Conservation (phyloP, 352 stramenopile genomes). For the Phytophthora rubi region DNA sequence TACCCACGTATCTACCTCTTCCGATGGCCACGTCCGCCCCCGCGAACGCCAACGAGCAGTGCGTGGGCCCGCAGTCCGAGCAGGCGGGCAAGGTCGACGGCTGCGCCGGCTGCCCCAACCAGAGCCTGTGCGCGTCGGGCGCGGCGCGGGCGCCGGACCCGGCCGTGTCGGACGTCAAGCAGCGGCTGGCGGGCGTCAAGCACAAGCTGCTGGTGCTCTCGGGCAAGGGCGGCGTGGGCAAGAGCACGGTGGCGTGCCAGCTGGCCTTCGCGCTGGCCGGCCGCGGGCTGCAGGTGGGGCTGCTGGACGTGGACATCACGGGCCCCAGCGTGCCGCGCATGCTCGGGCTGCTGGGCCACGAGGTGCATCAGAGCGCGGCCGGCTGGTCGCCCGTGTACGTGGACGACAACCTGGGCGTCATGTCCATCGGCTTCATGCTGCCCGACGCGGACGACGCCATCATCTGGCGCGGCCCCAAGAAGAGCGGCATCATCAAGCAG, state of each 20-base stretch:
- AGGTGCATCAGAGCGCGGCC: slow-evolving; percentile 97
- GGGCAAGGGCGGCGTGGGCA: slow-evolving; percentile 99
- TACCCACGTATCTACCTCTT: neutral
- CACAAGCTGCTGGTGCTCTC: slow-evolving; percentile 99
- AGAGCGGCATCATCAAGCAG: slow-evolving; percentile 99
- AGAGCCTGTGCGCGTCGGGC: slow-evolving; percentile 95
- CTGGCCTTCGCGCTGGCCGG: slow-evolving; percentile 96
- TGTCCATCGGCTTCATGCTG: slow-evolving; percentile 99
- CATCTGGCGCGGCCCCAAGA: slow-evolving; percentile 99
- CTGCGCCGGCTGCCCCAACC: slow-evolving; percentile 98
- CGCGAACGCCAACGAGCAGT: slow-evolving; percentile 87
- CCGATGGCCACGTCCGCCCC: slow-evolving; percentile 53
- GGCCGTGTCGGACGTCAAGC: slow-evolving; percentile 88
- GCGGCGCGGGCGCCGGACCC: slow-evolving; percentile 88
- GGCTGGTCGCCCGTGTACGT: slow-evolving; percentile 99
- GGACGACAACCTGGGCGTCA: slow-evolving; percentile 97
- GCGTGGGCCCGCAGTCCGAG: slow-evolving; percentile 95
- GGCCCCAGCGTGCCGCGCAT: slow-evolving; percentile 98
- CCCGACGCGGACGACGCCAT: slow-evolving; percentile 98
- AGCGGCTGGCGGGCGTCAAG: slow-evolving; percentile 86
- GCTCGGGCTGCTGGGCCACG: slow-evolving; percentile 91
- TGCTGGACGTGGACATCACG: slow-evolving; percentile 99
- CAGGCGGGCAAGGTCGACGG: slow-evolving; percentile 93
- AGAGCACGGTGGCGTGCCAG: slow-evolving; percentile 99
- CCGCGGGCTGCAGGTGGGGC: slow-evolving; percentile 95